Evolutionary conservation across 345 rosid species (phyloP), one percentile per base, ranked within the genome.

Genomic region (Dipteronia dyeriana): DNA sequence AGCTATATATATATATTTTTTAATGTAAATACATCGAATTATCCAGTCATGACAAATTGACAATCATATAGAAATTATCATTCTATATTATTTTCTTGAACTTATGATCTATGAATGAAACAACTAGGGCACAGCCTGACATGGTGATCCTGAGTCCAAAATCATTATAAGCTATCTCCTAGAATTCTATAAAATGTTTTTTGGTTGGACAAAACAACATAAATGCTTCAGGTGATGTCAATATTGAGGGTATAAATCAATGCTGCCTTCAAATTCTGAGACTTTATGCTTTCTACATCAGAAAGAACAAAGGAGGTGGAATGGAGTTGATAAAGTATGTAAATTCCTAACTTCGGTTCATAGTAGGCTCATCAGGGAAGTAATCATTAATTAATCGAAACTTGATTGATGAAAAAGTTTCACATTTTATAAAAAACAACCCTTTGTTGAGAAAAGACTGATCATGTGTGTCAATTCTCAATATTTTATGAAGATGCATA

Each of bases 31-130:
- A 45, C 64, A 53, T 26, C 19, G 25, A 31, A 71, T 26, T 9
- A 80, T 67, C 20, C 29, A 2, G 54, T 23, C 53, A 54, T 22
- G 57, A 16, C 29, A 54, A 10, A 26, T 19, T 22, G 57, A 16
- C 29, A 54, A 10, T 43, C 25, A 14, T 0, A 19, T 1, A 66
- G 20, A n/a, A 31, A 9, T 64, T 31, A 31, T 70, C 39, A n/a
- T 45, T 67, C 13, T 10, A 9, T 25, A 45, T 68, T 47, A 57
- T 68, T 68, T 47, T 13, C 72, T 47, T 68, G 8, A 68, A 68
- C 71, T 22, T n/a, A 56, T 34, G 65, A 45, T 53, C 43, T n/a
- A 71, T 22, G 23, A 45, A 57, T 59, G 62, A 70, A 70, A 29
- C 54, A 22, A 26, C 45, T 9, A 53, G 20, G 57, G 57, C n/a